These are phyloP conservation scores for Gastrolobium villosum DNA, from an alignment of 306 rosid species.

Conservation along the genomic window DNA sequence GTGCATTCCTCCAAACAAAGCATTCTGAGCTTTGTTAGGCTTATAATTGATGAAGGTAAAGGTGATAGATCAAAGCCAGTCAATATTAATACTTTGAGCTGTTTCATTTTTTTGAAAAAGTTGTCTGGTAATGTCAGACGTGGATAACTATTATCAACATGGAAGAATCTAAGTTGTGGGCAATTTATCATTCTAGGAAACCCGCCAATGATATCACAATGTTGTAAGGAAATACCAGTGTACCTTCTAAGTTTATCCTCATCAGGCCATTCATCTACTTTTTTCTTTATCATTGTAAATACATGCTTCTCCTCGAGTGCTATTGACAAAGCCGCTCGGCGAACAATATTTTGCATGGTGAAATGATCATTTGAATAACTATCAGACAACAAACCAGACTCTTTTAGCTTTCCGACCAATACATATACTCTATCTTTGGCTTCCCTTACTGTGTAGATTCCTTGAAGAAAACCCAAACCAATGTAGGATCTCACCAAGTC, in stretches of 20 bases:
- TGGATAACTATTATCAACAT: constrained; percentile 23
- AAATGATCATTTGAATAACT: constrained; percentile 32
- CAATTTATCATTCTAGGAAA: neutral
- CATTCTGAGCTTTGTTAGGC: constrained; percentile 33
- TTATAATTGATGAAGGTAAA: neutral
- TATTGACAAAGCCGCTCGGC: constrained; percentile 39
- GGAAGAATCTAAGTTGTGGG: constrained; percentile 20
- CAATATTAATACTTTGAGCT: constrained; percentile 39
- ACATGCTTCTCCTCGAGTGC: neutral
- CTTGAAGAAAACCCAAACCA: constrained; percentile 45
- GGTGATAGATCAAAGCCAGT: constrained; percentile 2
- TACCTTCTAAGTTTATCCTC: constrained; percentile 29
- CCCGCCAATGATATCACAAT: constrained; percentile 8
- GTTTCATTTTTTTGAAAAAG: constrained; percentile 35
- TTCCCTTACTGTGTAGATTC: neutral
- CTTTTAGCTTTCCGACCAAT: constrained; percentile 19
- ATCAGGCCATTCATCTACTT: constrained; percentile 42
- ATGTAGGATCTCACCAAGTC: constrained; percentile 41
- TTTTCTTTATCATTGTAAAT: constrained; percentile 3
- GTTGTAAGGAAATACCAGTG: constrained; percentile 33
- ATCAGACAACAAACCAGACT: constrained; percentile 31
- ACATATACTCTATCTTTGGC: neutral
- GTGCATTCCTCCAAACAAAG: constrained; percentile 49
- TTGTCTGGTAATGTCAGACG: neutral
- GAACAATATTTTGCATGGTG: constrained; percentile 36